Base-by-base conservation (phyloP, 1,284 basidiomycete genomes). In the Ceratobasidium sp. region DNA sequence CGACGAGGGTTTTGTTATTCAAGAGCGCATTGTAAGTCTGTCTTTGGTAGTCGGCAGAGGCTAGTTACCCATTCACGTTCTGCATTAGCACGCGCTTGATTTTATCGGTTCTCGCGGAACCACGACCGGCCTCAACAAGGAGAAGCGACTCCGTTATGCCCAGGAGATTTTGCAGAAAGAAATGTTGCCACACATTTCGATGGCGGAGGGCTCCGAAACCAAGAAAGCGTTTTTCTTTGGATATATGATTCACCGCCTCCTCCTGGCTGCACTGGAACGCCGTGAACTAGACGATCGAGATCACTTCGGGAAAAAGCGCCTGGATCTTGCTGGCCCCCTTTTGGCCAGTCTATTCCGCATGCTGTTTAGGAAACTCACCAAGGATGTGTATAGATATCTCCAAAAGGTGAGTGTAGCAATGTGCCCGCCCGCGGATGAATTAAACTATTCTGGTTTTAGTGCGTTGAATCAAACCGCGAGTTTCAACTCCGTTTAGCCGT, bases 191-290 rank as follows among this genome's bases (percentile, higher is more conserved):
- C 98, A 99, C 84, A 93, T 99, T 40, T 97, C 97, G 3, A 97
- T 97, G 90, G 91, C 93, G 1, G 97, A 98, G 85, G 97, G 97
- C 10, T 97, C 96, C 49, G 96, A 98, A 86, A 97, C 95, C 55
- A 98, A 98, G 88, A 99, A 99, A 86, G 98, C 98, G 2, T 99
- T 97, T 87, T 99, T 99, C 90, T 97, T 99, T 81, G 98, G 98
- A n/a, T 99, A 99, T 86, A 99, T 99, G 97, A 95, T 99, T 69
- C 97, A 99, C 87, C 93, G 98, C 79, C 89, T 99, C 39, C 88
- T 98, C 5, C 91, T 98, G 20, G 97, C 98, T 56, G 97, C 97
- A 20, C 86, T 99, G 82, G 97, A 99, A 84, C 90, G 98, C 77
- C 90, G 98, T 83, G 98, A 99, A 84, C 89, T 99, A 55, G 97